phyloP scores from a whole-genome alignment of 805 yeast genomes.

The Wickerhamiella bombiphila region DNA sequence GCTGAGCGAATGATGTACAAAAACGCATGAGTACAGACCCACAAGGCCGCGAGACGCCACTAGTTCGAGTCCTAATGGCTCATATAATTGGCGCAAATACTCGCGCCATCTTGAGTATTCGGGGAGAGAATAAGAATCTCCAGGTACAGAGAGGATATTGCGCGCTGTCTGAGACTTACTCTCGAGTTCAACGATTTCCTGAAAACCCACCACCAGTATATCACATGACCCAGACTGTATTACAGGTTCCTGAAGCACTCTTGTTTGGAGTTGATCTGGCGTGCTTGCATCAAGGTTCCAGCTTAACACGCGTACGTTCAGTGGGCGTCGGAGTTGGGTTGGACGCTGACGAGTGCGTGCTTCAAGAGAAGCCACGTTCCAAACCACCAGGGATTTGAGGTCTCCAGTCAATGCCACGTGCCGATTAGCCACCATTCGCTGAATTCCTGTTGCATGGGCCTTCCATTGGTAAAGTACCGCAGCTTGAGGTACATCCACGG shows the following conservation, averaged over 20 bases:
- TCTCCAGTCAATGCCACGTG: slow-evolving; percentile 11
- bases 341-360: slow-evolving; percentile 14
- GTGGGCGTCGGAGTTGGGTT: not conserved
- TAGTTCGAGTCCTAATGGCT: slow-evolving; percentile 31
- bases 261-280: slow-evolving; percentile 21
- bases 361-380: slow-evolving; percentile 12
- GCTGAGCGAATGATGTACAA: slow-evolving; percentile 40
- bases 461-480: slow-evolving; percentile 25
- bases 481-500: slow-evolving; percentile 19
- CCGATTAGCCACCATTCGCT: slow-evolving; percentile 8
- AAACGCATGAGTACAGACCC: slow-evolving; percentile 62
- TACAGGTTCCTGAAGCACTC: slow-evolving; percentile 11
- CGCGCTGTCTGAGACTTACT: slow-evolving; percentile 69
- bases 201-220: slow-evolving; percentile 67
- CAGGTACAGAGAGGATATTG: slow-evolving; percentile 26
- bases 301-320: slow-evolving; percentile 24
- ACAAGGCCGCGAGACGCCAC: slow-evolving; percentile 74
- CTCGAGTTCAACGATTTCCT: slow-evolving; percentile 79
- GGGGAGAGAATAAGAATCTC: slow-evolving; percentile 27
- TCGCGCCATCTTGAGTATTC: slow-evolving; percentile 25
- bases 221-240: slow-evolving; percentile 32
- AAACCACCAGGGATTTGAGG: slow-evolving; percentile 8
- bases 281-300: slow-evolving; percentile 30
- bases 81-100: slow-evolving; percentile 16
- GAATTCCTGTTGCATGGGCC: slow-evolving; percentile 23